phyloP scores from a whole-genome alignment of 2,329 filamentous ascomycete species.

The Chaetomiaceae sp. region DNA sequence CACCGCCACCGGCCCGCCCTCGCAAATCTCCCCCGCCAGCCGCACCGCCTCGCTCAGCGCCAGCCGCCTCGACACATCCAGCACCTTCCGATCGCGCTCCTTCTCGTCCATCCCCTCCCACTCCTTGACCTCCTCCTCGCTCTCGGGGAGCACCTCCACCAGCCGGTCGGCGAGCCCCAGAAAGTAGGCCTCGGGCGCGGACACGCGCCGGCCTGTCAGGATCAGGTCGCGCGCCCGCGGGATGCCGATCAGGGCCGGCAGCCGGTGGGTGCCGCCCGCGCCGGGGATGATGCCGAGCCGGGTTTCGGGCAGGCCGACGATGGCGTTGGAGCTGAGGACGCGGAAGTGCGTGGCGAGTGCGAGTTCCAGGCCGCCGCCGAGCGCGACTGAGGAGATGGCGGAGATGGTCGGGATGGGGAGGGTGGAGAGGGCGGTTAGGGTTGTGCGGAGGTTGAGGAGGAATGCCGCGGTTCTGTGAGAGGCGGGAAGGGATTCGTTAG shows the following conservation, averaged over 20 bases:
- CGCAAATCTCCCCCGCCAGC: slow-evolving; percentile 78
- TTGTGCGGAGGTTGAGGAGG: slow-evolving; percentile 66
- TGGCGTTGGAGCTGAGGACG: slow-evolving; percentile 72
- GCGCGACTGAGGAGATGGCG: slow-evolving; percentile 75
- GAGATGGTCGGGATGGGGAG: slow-evolving; percentile 88
- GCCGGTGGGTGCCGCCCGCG: slow-evolving; percentile 83
- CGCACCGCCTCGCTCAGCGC: slow-evolving; percentile 71
- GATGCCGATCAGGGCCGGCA: slow-evolving; percentile 74
- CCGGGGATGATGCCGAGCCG: slow-evolving; percentile 90
- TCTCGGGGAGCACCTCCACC: slow-evolving; percentile 57
- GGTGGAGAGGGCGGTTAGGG: slow-evolving; percentile 64
- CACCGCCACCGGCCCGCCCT: slow-evolving; percentile 73
- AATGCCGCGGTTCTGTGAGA: slow-evolving; percentile 66
- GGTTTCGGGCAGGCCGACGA: slow-evolving; percentile 83
- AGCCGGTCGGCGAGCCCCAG: slow-evolving; percentile 85
- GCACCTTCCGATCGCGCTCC: slow-evolving; percentile 35
- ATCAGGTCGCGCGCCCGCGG: slow-evolving; percentile 82
- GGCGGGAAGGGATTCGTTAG: background rate
- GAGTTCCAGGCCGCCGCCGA: slow-evolving; percentile 90
- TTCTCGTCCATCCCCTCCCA: slow-evolving; percentile 34
- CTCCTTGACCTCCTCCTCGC: slow-evolving; percentile 25
- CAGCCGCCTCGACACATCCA: slow-evolving; percentile 55
- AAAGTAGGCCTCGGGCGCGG: slow-evolving; percentile 81
- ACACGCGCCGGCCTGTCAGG: slow-evolving; percentile 80
- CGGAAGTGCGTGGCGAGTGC: slow-evolving; percentile 85